phyloP scores from a whole-genome alignment of 2,329 filamentous ascomycete genomes.

The Coniochaeta sp. region DNA sequence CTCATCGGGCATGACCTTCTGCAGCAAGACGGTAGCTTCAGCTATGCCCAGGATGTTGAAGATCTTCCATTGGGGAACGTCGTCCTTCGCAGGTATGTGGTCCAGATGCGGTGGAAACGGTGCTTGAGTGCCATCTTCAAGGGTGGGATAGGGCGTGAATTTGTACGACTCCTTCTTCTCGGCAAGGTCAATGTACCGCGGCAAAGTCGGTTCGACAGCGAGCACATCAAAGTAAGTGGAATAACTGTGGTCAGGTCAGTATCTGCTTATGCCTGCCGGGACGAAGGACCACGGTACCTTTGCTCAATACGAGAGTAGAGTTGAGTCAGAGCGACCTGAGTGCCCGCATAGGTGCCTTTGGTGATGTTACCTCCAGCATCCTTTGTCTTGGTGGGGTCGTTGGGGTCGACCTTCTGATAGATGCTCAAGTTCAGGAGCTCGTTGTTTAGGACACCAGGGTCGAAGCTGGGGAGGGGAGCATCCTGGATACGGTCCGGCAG shows the following conservation, averaged over 20 bases:
- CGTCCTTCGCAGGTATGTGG: conserved; percentile 18
- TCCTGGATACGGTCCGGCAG: conserved; percentile 14
- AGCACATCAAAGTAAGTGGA: conserved; percentile 25
- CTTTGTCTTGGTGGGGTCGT: conserved; percentile 13
- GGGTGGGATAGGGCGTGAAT: conserved; percentile 18
- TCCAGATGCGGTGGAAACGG: conserved; percentile 23
- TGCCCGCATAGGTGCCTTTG: conserved; percentile 24
- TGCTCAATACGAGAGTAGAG: conserved; percentile 25
- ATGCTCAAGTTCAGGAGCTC: conserved; percentile 22
- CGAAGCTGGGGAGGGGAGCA: conserved; percentile 21
- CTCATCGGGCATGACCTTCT: conserved; percentile 22
- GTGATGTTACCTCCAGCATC: conserved; percentile 20
- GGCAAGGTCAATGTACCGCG: conserved; percentile 19
- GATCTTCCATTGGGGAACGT: conserved; percentile 17
- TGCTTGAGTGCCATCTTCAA: conserved; percentile 18
- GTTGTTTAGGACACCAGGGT: conserved; percentile 25
- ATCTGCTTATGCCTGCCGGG: not conserved
- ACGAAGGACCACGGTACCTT: conserved; percentile 13
- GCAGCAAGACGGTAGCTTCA: conserved; percentile 21
- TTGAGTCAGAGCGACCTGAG: conserved; percentile 25
- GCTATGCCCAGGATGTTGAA: conserved; percentile 23
- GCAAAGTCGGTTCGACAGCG: conserved; percentile 23
- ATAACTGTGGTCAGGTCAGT: conserved; percentile 14
- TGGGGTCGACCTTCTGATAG: conserved; percentile 16
- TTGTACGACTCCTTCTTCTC: conserved; percentile 23